These are phyloP conservation scores for Colletotrichum musicola DNA, from an alignment of 2,329 filamentous ascomycete species.

Conservation along the genomic window DNA sequence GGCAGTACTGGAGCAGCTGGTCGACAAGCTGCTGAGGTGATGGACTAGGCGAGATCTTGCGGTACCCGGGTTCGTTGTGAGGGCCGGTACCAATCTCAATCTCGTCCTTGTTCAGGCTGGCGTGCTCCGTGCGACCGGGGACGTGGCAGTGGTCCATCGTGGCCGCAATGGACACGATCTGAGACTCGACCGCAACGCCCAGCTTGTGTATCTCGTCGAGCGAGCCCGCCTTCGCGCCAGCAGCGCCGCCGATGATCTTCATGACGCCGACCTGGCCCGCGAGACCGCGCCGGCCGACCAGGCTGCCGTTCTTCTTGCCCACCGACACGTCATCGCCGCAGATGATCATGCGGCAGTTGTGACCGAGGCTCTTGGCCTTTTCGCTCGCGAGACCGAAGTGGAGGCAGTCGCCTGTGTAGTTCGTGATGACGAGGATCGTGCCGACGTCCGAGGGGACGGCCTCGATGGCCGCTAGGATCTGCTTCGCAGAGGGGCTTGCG, in stretches of 20 bases:
- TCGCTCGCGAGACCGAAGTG: conserved; percentile 72
- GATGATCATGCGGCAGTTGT: conserved; percentile 68
- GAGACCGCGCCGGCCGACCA: conserved; percentile 72
- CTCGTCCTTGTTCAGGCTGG: conserved; percentile 61
- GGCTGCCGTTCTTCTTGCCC: conserved; percentile 63
- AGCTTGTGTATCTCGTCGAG: conserved; percentile 65
- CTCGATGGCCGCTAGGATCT: conserved; percentile 71
- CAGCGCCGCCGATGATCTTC: conserved; percentile 67
- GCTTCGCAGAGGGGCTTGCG: conserved; percentile 72
- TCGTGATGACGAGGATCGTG: conserved; percentile 72
- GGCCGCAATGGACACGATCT: conserved; percentile 69
- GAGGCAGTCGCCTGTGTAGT: conserved; percentile 74
- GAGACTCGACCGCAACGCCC: conserved; percentile 61
- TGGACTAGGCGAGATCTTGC: conserved; percentile 66
- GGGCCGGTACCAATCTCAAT: conserved; percentile 76
- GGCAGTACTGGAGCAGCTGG: conserved; percentile 69
- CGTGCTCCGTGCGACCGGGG: conserved; percentile 63
- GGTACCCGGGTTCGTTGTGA: conserved; percentile 75
- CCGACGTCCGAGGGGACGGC: conserved; percentile 67
- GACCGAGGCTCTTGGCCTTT: conserved; percentile 66
- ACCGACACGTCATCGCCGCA: conserved; percentile 76
- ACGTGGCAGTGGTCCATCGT: conserved; percentile 73
- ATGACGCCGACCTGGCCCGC: conserved; percentile 72
- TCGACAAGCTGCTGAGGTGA: conserved; percentile 63
- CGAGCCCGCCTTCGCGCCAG: conserved; percentile 56